These are phyloP conservation scores for Spinacia oleracea DNA, from an alignment of 179 eudicot genomes.

Conservation along the genomic window DNA sequence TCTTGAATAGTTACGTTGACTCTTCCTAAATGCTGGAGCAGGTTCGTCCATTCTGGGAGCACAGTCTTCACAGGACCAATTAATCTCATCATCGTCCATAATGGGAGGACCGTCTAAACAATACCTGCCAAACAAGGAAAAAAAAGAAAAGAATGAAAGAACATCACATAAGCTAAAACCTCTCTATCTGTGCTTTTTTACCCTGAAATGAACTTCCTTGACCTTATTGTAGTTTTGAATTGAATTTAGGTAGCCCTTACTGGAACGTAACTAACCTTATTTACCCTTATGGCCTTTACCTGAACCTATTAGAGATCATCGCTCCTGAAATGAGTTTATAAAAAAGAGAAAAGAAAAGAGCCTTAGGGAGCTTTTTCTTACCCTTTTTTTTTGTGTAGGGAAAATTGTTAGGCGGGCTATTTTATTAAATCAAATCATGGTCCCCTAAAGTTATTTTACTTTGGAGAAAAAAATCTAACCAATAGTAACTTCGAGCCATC, in stretches of 20 bases:
- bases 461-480: too few relatives aligned
- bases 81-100: conserved; percentile 30
- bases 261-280: not conserved
- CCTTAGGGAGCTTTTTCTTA: too few relatives aligned
- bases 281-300: too few relatives aligned
- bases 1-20: conserved; percentile 17
- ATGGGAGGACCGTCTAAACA: conserved; percentile 31
- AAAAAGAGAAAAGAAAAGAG: too few relatives aligned
- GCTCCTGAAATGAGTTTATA: too few relatives aligned
- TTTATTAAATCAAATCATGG: not conserved
- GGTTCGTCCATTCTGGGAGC: conserved; percentile 18
- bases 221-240: not conserved
- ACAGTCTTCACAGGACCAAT: conserved; percentile 45
- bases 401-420: too few relatives aligned
- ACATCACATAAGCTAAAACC: not conserved
- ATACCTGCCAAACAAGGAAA: conserved; percentile 32
- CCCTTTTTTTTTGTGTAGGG: too few relatives aligned
- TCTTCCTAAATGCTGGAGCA: conserved; percentile 19
- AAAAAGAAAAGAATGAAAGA: not conserved
- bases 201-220: not conserved
- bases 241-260: not conserved
- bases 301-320: too few relatives aligned
- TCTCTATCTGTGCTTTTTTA: not conserved
- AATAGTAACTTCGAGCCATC: not conserved
- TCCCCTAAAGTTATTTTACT: not conserved